A percentile compares a stretch with the other conserved stretches of the same genome.
Conservation (phyloP, 2,329 filamentous ascomycete species). For the Saccharata proteae region DNA sequence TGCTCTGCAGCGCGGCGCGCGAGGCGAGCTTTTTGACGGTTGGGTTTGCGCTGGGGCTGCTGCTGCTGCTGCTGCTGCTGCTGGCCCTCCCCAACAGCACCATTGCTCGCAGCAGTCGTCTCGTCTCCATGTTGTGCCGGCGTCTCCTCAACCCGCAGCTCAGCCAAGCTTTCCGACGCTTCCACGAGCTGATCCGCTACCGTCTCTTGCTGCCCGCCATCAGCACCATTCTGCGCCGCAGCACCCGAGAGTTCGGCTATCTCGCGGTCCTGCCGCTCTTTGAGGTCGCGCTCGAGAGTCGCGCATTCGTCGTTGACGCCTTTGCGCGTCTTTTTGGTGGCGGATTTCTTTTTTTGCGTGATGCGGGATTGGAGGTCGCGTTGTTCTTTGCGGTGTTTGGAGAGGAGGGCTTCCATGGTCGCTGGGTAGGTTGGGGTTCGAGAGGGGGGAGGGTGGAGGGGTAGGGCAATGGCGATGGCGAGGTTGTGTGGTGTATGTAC, state of each 20-base stretch:
- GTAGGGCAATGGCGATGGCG: no score
- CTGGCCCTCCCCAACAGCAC: background rate
- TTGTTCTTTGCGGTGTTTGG: slow-evolving; percentile 77
- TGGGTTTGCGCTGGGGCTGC: slow-evolving; percentile 55
- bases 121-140: no score
- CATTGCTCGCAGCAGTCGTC: slow-evolving; percentile 1
- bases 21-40: slow-evolving; percentile 81
- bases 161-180: no score
- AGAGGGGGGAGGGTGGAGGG: background rate
- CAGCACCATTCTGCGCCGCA: slow-evolving; percentile 26
- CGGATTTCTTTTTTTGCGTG: slow-evolving; percentile 93
- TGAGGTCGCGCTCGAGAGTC: slow-evolving; percentile 42
- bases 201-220: background rate
- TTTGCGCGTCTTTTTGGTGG: slow-evolving; percentile 66
- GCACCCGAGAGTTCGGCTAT: slow-evolving; percentile 29
- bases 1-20: slow-evolving; percentile 80
- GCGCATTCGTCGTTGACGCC: slow-evolving; percentile 51
- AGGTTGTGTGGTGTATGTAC: background rate
- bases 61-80: slow-evolving; percentile 6
- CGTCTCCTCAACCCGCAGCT: no score
- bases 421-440: slow-evolving; percentile 9
- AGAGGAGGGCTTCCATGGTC: slow-evolving; percentile 60
- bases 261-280: slow-evolving; percentile 42
- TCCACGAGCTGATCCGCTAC: background rate
- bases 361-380: slow-evolving; percentile 74